Conservation (phyloP, 306 rosid species). For the Cicer judaicum region DNA sequence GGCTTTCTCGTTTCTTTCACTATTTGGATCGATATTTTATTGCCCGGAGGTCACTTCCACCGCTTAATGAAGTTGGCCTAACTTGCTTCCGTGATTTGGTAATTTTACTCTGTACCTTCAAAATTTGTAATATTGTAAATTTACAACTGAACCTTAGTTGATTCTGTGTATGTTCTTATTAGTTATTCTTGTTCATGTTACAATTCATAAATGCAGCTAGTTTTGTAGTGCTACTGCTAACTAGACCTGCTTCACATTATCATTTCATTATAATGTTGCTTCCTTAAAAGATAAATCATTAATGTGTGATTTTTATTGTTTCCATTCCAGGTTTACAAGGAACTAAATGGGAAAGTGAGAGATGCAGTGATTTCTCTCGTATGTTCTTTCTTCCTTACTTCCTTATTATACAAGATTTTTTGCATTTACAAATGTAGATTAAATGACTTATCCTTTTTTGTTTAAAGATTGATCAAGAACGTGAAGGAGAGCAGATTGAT, state of each 20-base stretch:
- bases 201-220: not conserved
- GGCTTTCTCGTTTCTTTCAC: constrained; percentile 74
- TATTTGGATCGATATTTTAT: constrained; percentile 76
- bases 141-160: constrained; percentile 24
- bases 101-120: constrained; percentile 32
- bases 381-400: constrained; percentile 34
- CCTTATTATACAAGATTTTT: not conserved
- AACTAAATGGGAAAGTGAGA: constrained; percentile 75
- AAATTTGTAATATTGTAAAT: constrained; percentile 2
- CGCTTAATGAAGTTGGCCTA: constrained; percentile 75
- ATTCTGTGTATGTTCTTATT: constrained; percentile 7
- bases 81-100: constrained; percentile 81
- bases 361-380: constrained; percentile 88
- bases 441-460: constrained; percentile 27
- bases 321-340: constrained; percentile 77
- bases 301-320: constrained; percentile 21
- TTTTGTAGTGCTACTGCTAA: constrained; percentile 30
- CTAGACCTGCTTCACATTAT: not conserved
- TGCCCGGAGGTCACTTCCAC: constrained; percentile 75
- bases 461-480: constrained; percentile 86
- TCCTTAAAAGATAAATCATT: constrained; percentile 3
- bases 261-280: constrained; percentile 31
- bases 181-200: not conserved
- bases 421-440: constrained; percentile 19
- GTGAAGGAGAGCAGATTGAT: constrained; percentile 95